Conservation (phyloP, 306 rosid species). For the Fragaria iinumae region DNA sequence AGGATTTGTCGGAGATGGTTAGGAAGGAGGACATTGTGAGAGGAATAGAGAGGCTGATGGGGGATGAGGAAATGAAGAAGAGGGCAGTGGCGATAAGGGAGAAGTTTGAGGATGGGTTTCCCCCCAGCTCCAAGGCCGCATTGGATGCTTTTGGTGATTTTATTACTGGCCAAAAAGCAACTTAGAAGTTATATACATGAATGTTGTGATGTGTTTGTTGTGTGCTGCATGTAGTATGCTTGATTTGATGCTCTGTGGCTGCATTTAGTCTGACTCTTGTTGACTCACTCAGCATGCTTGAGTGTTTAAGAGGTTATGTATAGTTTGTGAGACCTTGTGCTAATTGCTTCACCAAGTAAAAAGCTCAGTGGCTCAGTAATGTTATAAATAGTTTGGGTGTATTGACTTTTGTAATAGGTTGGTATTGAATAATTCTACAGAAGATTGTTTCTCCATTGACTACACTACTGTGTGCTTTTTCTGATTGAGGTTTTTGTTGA, state of each 20-base stretch:
- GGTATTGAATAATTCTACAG: background rate
- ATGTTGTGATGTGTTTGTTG: background rate
- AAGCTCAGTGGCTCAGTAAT: background rate
- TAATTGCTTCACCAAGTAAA: background rate
- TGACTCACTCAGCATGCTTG: background rate
- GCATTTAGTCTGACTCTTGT: background rate
- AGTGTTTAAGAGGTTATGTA: background rate
- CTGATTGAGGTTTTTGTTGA: background rate
- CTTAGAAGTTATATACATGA: background rate
- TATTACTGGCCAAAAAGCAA: constrained; percentile 8
- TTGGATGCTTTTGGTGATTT: constrained; percentile 26
- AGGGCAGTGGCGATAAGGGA: background rate
- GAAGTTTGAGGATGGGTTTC: constrained; percentile 21
- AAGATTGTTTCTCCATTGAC: background rate
- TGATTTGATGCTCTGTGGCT: background rate
- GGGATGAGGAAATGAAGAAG: constrained; percentile 13
- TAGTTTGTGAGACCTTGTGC: background rate
- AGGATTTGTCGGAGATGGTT: constrained; percentile 4
- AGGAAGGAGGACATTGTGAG: constrained; percentile 12
- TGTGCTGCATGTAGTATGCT: background rate
- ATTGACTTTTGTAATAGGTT: background rate
- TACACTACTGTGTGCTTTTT: background rate
- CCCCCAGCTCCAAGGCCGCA: constrained; percentile 15
- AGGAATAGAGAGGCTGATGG: constrained; percentile 31
- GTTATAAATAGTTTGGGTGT: background rate